These are phyloP conservation scores for Saccharomycopsis sp. DNA, from an alignment of 805 yeast genomes.

Conservation along the genomic window DNA sequence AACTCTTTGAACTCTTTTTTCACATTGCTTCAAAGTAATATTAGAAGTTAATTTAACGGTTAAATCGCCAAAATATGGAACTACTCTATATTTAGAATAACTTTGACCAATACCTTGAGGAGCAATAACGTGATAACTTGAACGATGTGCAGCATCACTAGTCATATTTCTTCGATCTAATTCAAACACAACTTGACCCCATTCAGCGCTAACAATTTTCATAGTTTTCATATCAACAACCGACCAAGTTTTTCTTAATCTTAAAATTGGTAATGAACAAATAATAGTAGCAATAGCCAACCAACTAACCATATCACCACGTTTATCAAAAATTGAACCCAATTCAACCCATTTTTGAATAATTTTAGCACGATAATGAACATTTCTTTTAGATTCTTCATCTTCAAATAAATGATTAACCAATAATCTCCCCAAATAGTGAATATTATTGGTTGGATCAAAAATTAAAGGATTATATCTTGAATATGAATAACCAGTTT, in stretches of 20 bases:
- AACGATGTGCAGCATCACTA: slow-evolving; percentile 48
- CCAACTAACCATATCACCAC: slow-evolving; percentile 95
- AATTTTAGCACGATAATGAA: slow-evolving; percentile 47
- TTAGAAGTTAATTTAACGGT: slow-evolving; percentile 37
- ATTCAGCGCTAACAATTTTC: slow-evolving; percentile 61
- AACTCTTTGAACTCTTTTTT: slow-evolving; percentile 58
- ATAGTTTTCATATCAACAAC: slow-evolving; percentile 53
- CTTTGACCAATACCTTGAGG: slow-evolving; percentile 80
- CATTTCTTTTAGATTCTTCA: slow-evolving; percentile 25
- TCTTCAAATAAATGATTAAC: slow-evolving; percentile 62
- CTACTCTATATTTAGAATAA: slow-evolving; percentile 68
- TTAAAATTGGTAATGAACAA: slow-evolving; percentile 73
- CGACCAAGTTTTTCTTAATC: slow-evolving; percentile 72
- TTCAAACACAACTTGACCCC: slow-evolving; percentile 92
- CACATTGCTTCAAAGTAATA: slow-evolving; percentile 45
- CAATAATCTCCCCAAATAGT: slow-evolving; percentile 68
- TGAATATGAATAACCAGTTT: slow-evolving; percentile 35
- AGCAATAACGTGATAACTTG: slow-evolving; percentile 68
- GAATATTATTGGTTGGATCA: slow-evolving; percentile 58
- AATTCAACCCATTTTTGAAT: slow-evolving; percentile 79
- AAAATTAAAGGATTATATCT: slow-evolving; percentile 71
- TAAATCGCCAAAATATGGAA: slow-evolving; percentile 89
- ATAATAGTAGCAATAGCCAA: slow-evolving; percentile 78
- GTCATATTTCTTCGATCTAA: slow-evolving; percentile 68
- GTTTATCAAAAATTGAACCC: slow-evolving; percentile 67